Evolutionary conservation across 345 rosid species (phyloP), one percentile per base, ranked within the genome.

Genomic region (Aegle marmelos): DNA sequence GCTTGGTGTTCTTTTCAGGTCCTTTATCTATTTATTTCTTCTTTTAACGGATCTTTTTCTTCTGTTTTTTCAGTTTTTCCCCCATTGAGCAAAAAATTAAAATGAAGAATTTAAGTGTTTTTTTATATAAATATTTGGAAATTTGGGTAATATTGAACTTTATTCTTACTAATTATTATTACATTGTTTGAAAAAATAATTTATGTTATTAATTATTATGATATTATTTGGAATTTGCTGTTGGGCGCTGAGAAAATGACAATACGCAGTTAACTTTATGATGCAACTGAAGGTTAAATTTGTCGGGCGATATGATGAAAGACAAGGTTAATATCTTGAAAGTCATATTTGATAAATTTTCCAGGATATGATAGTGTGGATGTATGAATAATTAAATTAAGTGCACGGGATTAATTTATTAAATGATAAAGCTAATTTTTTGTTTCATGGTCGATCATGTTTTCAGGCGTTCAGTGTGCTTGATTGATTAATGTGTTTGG

Each of bases 1-100:
- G 86, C 86, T 59, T 90, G 93, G 93, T 85, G 87, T 84, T 86
- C 76, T 74, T 83, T 90, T 76, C 91, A 88, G 93, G 91, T 86
- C 65, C 41, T 6, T 41, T 6, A 2, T 16, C 54, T 24, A 5
- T 24, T 41, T 14, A 11, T 45, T 7, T 28, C 37, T 54, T 36
- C 14, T 9, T 53, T 33, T 28, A 25, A 11, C 10, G 3, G 6
- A 62, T 9, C 45, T 25, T 68, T 30, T 14, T 27, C 27, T 69
- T 14, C 22, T 19, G 11, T 17, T 13, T 54, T 9, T 22, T 1
- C 0, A 14, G 14, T 39, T 39, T 37, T 27, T 13, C n/a, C 34
- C 9, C 50, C 8, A 58, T 19, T 57, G 48, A 69, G 5, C 50
- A 70, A 7, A 34, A 21, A 65, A 4, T 34, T 21, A 22, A 66